Evolutionary conservation across 2,329 filamentous ascomycete genomes (phyloP).

Genomic region (Blastomyces percursus): DNA sequence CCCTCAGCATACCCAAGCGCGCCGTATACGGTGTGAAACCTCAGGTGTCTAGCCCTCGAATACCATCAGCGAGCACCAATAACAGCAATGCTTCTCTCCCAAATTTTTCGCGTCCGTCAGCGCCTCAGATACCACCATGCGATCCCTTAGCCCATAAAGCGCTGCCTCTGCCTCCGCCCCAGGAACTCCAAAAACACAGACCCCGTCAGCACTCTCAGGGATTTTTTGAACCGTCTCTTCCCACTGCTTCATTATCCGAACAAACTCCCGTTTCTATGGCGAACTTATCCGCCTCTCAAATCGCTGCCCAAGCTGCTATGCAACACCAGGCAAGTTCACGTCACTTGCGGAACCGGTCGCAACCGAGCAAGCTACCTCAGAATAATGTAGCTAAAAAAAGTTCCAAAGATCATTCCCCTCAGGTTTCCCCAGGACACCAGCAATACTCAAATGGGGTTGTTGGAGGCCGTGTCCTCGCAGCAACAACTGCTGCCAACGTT

Average conservation of each 20-base stretch:
- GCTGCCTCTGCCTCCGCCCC: slow-evolving; percentile 28
- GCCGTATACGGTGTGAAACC: slow-evolving; percentile 26
- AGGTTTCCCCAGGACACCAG: slow-evolving; percentile 19
- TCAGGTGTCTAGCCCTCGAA: slow-evolving; percentile 19
- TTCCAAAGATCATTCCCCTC: slow-evolving; percentile 26
- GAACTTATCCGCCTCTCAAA: slow-evolving; percentile 48
- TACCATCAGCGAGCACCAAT: slow-evolving; percentile 22
- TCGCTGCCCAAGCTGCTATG: slow-evolving; percentile 57
- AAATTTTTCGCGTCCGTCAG: slow-evolving; percentile 25
- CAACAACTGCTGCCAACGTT: slow-evolving; percentile 51
- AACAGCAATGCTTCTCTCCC: slow-evolving; percentile 27
- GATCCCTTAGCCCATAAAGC: slow-evolving; percentile 24
- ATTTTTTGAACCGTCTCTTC: slow-evolving; percentile 56
- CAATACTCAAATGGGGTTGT: slow-evolving; percentile 43
- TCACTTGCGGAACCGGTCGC: slow-evolving; percentile 44
- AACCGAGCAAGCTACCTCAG: slow-evolving; percentile 36
- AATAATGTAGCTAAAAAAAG: slow-evolving; percentile 25
- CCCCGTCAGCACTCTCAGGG: slow-evolving; percentile 50
- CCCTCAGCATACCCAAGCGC: slow-evolving; percentile 32
- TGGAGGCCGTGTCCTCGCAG: slow-evolving; percentile 43
- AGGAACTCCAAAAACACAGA: slow-evolving; percentile 31
- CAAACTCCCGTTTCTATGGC: slow-evolving; percentile 28
- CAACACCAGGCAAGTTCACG: slow-evolving; percentile 36
- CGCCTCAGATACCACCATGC: slow-evolving; percentile 30
- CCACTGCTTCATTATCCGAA: slow-evolving; percentile 40